These are phyloP conservation scores for Termitomyces sp. DNA, from an alignment of 1,284 basidiomycete genomes.

Conservation along the genomic window DNA sequence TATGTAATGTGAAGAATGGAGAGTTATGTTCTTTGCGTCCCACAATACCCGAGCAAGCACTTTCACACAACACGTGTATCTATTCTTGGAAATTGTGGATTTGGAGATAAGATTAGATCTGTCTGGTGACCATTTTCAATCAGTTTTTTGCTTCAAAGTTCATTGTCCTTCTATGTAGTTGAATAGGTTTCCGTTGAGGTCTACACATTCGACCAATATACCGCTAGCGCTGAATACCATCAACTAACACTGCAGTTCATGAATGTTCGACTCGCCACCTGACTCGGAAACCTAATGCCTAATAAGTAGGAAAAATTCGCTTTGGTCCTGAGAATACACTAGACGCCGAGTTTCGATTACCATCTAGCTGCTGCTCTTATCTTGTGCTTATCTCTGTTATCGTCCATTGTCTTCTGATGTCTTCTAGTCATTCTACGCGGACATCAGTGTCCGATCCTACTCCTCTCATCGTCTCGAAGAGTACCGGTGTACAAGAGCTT, in stretches of 20 bases:
- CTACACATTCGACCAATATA: no score
- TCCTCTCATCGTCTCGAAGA: neutral
- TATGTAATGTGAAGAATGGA: neutral
- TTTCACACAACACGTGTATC: constrained; percentile 4
- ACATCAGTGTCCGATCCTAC: neutral
- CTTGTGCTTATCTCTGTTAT: neutral
- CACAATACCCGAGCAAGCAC: neutral
- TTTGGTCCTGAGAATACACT: neutral
- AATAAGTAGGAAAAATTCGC: neutral
- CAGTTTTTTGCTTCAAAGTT: no score
- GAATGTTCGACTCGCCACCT: neutral
- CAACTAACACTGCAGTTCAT: no score
- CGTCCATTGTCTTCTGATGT: neutral
- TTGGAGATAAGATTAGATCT: constrained; percentile 13
- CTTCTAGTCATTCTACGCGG: neutral
- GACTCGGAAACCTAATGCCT: neutral
- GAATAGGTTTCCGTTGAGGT: no score
- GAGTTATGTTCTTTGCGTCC: no score
- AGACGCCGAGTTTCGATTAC: neutral
- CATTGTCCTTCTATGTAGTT: no score
- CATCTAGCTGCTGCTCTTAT: neutral
- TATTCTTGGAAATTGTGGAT: no score
- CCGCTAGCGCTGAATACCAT: no score
- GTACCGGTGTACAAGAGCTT: neutral
- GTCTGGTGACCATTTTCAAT: no score